These are phyloP conservation scores for Ballota nigra DNA, from an alignment of 257 asterid genomes.

Conservation along the genomic window DNA sequence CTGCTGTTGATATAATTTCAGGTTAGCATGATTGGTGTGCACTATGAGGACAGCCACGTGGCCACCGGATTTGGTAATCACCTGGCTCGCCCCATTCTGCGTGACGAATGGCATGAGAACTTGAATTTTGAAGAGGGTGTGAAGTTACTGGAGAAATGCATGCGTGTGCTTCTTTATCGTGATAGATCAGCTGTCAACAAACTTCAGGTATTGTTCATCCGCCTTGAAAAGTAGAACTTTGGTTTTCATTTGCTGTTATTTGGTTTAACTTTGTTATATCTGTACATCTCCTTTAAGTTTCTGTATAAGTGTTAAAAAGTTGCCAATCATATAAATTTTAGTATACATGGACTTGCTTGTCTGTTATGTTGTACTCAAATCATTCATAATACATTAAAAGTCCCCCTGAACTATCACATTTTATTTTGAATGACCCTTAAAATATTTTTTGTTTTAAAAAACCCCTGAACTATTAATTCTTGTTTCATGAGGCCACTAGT, in stretches of 20 bases:
- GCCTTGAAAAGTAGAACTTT: background rate
- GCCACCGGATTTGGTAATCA: constrained; percentile 98
- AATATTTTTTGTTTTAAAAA: too few relatives aligned
- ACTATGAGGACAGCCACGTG: constrained; percentile 78
- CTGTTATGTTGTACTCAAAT: too few relatives aligned
- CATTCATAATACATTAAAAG: too few relatives aligned
- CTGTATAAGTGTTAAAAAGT: too few relatives aligned
- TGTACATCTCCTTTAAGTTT: background rate
- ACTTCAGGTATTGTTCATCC: constrained; percentile 95
- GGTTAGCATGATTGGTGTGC: constrained; percentile 99
- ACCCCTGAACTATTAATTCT: too few relatives aligned
- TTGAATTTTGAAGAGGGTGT: constrained; percentile 93
- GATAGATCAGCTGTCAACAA: constrained; percentile 98
- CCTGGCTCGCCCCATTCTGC: constrained; percentile 86
- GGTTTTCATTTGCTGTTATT: background rate
- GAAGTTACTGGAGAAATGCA: constrained; percentile 82
- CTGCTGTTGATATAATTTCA: constrained; percentile 17
- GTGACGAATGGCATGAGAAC: constrained; percentile 92
- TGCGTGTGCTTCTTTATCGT: constrained; percentile 97
- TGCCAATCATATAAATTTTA: too few relatives aligned
- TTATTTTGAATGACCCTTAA: too few relatives aligned
- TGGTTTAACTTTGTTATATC: background rate
- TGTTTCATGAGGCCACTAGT: too few relatives aligned
- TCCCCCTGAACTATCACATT: too few relatives aligned
- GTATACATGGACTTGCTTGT: too few relatives aligned